Evolutionary conservation across 2,329 filamentous ascomycete species (phyloP), one percentile per base, ranked within the genome.

Genomic region (Arthrobotrys megalospora): DNA sequence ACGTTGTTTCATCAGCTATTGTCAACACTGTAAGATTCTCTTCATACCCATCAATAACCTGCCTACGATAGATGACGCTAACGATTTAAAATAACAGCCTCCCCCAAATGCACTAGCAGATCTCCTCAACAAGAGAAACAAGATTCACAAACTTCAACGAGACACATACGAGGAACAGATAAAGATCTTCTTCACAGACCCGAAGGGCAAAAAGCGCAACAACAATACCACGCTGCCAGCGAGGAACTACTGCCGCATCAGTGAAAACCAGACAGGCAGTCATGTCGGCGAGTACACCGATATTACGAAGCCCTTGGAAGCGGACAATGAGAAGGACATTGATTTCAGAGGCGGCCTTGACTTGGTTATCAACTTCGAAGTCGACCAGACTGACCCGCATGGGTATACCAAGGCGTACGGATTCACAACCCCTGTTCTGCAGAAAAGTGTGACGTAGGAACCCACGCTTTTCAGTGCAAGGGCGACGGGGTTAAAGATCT

Each of bases 91-190:
- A 47, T 41, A 24, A 60, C 50, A 80, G 78, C 80, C 58, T 28
- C 48, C 62, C 16, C 66, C 52, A 58, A 72, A 67, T 78, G 80
- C 80, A 41, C 80, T 98, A 86, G 93, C 93, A 4, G 95, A 99
- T 84, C 89, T 97, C 64, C 88, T 99, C 78, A 97, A 98, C 86
- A 96, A 92, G 86, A 90, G 96, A 32, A 97, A 97, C 86, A 97
- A 89, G 84, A 84, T 92, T 1, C 90, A 92, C 81, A 90, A 92
- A 81, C 89, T 92, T 71, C 90, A 92, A 83, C 87, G 88, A 76
- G 87, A 94, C 70, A 99, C 96, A 0, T 93, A 98, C 72, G 96
- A 99, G 84, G 90, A 93, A 84, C 96, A 99, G 93, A 96, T 98
- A 50, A 93, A 95, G 0, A 90, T 99, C 79, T 99, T 99, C 84